Evolutionary conservation across 306 rosid species (phyloP), one percentile per base, ranked within the genome.

Genomic region (Sechiopsis laciniata): DNA sequence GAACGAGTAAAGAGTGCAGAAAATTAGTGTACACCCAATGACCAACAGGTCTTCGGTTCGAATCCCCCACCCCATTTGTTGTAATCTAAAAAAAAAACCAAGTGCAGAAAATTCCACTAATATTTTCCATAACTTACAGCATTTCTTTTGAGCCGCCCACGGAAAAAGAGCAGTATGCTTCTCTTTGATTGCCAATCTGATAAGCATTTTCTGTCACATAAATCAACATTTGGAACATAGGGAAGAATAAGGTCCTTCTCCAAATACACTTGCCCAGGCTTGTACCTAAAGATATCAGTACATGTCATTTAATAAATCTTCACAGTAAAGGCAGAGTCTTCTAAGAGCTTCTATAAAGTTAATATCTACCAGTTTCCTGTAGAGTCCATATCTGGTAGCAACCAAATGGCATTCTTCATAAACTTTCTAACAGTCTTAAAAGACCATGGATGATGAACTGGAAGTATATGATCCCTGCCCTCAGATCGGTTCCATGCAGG

Each of bases 381-480:
- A 73, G 98, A 94, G 86, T 94, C 98, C 98, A 94, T 90, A 80
- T 94, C 98, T 5, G 98, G 97, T 74, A 94, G 88, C 81, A 94
- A 78, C 98, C 98, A 94, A 78, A 94, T 94, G 46, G 97, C 97
- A 53, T 80, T 85, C 80, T 94, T 94, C 84, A 91, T 72, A 16
- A 20, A 83, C 77, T 83, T 84, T n/a, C 97, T 89, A 59, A 94
- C 98, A 51, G 97, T 80, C 83, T 94, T 94, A 76, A 94, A 91
- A 40, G 98, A 94, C 98, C 98, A 94, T 2, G 98, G 98, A 84
- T 94, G 98, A 81, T 94, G 98, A 72, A 94, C 89, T 0, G 98
- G 97, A 67, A 94, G 85, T 74, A 94, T 86, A 73, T 90, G 98
- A 88, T 94, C 97, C 79, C 95, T 84, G 75, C 96, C 98, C 54